Base-by-base conservation (phyloP, 257 asterid species). In the Solanum bulbocastanum region DNA sequence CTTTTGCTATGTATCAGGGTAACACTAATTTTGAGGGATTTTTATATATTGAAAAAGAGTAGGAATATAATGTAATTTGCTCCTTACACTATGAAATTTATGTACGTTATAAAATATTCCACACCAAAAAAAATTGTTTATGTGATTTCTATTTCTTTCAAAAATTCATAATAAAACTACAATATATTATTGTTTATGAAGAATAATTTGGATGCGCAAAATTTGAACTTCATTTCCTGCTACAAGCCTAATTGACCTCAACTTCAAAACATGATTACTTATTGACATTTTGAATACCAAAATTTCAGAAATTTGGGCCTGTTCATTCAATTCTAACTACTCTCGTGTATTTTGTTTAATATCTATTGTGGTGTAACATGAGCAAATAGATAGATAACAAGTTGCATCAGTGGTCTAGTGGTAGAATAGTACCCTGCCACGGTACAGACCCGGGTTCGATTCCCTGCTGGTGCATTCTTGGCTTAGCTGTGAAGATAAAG, bases 371-470 rank as follows among this genome's bases (percentile, higher is more conserved):
- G 13, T 10, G 5, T 62, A 56, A 20, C 65, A 16, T 56, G 1
- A 62, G 32, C 16, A 62, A 49, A 62, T 10, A 9, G 8, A n/a
- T 23, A 20, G 3, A 23, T 23, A 73, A 2, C 49, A 36, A 73
- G 5, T 4, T 35, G 96, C 95, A 92, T 94, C 94, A 94, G 94
- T 94, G 96, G 96, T 94, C 98, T 91, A 93, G 96, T 95, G 98
- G 98, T 95, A 93, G 95, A 94, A 93, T 94, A 95, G 94, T 94
- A 94, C 94, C 94, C 96, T 94, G 95, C 95, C 95, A 95, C 93
- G 93, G 94, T 94, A 93, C 94, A 95, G 94, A 92, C 93, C 94
- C 93, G 94, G 95, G 98, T 94, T 95, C 95, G 92, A 93, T 94
- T 95, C 96, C 94, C 95, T 92, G 95, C 94, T 93, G 94, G 60